These are phyloP conservation scores for Backusella psychrophila DNA, from an alignment of 192 early-diverging fungal genomes.

Conservation along the genomic window DNA sequence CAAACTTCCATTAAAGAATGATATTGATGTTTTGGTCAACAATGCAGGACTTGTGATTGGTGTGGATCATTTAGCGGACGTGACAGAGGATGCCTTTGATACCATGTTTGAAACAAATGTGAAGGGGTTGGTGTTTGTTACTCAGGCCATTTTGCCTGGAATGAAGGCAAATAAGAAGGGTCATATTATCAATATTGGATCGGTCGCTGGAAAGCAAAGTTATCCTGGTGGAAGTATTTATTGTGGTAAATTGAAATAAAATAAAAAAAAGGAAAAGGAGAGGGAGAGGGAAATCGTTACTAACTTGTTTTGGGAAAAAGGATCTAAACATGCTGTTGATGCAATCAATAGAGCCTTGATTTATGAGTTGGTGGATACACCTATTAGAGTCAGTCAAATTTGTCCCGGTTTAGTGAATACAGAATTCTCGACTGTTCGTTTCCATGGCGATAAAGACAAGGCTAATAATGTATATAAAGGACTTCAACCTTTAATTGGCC, in stretches of 20 bases:
- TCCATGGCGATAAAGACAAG: constrained; percentile 59
- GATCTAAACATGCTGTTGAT: constrained; percentile 78
- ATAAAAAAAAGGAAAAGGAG: not conserved
- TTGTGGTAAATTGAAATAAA: constrained; percentile 41
- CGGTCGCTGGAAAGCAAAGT: constrained; percentile 69
- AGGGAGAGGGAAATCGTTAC: not conserved
- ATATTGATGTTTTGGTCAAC: constrained; percentile 85
- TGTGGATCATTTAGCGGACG: constrained; percentile 61
- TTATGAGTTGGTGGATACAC: constrained; percentile 70
- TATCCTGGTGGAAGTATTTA: constrained; percentile 80
- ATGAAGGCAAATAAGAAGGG: constrained; percentile 73
- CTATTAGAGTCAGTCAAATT: constrained; percentile 71
- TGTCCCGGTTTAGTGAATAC: constrained; percentile 85
- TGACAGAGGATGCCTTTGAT: constrained; percentile 64
- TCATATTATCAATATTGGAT: constrained; percentile 86
- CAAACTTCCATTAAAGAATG: constrained; percentile 57
- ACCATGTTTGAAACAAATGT: constrained; percentile 90
- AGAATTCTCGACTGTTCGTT: constrained; percentile 86
- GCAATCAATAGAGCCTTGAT: constrained; percentile 77
- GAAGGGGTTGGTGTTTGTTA: constrained; percentile 79
- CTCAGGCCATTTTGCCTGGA: constrained; percentile 72
- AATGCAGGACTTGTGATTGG: constrained; percentile 78
- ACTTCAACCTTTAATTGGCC: constrained; percentile 62
- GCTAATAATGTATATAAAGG: constrained; percentile 80
- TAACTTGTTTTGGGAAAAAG: constrained; percentile 19